Evolutionary conservation across 495 filamentous ascomycete genomes (phyloP), one percentile per base, ranked within the genome.

Genomic region (Pyrenula aspistea): DNA sequence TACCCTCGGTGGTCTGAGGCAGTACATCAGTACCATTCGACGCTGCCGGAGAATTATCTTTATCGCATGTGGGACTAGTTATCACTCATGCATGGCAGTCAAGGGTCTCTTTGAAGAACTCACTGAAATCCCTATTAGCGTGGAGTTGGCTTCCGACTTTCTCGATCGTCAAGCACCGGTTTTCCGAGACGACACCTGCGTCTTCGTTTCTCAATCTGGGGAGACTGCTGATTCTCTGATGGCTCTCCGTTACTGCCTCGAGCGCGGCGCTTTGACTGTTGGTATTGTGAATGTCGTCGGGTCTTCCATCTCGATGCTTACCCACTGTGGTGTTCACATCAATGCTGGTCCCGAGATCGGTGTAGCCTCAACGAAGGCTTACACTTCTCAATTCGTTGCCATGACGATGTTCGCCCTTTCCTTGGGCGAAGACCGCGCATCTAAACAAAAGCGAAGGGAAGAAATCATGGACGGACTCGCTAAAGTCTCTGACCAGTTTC

Each of bases 321-420:
- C 94, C 31, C 93, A 98, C 81, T 98, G 93, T 65, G 93, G 93
- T 87, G 93, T 98, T 48, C 93, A 98, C 78, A 95, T 98, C 73
- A 98, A 98, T 71, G 93, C 93, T 57, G 93, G 93, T 19, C 93
- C 93, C 53, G 93, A 98, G 73, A 98, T 98, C 60, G 93, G 93
- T 83, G 93, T 98, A 54, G 93, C 93, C 36, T 96, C 91, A 49
- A 98, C 93, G 66, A 98, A 98, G 77, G 93, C 93, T 11, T 98
- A 98, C 73, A 98, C 93, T 1, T 96, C 93, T 22, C 93, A 98
- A 69, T 97, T 96, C 68, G 86, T 98, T 62, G 95, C 94, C 62
- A 95, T 98, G 87, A 86, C 97, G 71, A 98, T 98, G 93, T 96
- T 98, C 68, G 93, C 94, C 4, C 76, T 98, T 55, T 95, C 90